Evolutionary conservation across 2,329 filamentous ascomycete species (phyloP), one percentile per base, ranked within the genome.

Genomic region (Clonostachys sp.): DNA sequence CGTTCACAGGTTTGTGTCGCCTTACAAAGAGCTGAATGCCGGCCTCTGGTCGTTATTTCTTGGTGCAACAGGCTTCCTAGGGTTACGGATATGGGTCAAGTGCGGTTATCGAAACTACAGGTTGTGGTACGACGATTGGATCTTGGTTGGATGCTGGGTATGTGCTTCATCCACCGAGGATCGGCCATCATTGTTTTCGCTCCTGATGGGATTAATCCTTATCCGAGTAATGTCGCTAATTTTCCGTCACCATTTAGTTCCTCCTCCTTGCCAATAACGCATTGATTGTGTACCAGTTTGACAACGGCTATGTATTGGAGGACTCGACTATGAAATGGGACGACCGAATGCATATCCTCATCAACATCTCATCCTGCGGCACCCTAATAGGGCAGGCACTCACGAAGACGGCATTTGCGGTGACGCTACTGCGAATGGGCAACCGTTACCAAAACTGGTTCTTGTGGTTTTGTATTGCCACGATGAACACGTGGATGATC

Each of bases 291-390:
- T 52, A 69, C 43, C 61, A 77, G 49, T 78, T 72, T 48, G 71
- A 68, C 7, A 75, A 68, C 8, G 74, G 73, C 45, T 77, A 77
- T 50, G 66, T 74, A 2, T 58, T 65, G 35, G 46, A 62, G 30
- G 52, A 63, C 50, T 62, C 62, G 6, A 57, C 62, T 1, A 57
- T 70, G n/a, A 55, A 61, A 16, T 78, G 75, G 75, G 69, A 73
- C 49, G 72, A 75, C 51, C 67, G 66, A 46, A 77, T 77, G 74
- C 72, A 74, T 54, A 76, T 77, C 41, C 52, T 78, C 47, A 76
- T 78, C 63, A 74, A 71, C 51, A 58, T 64, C 12, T 64, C 64
- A 4, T 66, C 65, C 2, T 67, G 63, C 51, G 62, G 63, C 34
- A 67, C 63, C 12, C 47, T 67, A 20, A 59, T 68, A 44, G 63